Conservation (phyloP, 495 filamentous ascomycete species). For the Daldinia loculata region DNA sequence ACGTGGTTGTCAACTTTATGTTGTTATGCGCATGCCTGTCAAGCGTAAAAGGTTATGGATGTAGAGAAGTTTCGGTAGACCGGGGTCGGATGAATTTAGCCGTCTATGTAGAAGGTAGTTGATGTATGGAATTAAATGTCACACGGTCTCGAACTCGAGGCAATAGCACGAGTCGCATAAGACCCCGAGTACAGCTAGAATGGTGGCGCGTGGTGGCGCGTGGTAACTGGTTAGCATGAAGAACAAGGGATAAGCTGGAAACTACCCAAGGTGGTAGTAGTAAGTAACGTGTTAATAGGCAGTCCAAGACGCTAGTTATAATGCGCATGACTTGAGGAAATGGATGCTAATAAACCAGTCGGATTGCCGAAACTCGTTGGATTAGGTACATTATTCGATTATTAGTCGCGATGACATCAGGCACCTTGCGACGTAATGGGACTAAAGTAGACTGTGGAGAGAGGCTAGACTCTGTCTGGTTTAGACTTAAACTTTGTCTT, state of each 20-base stretch:
- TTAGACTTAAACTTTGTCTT: constrained; percentile 6
- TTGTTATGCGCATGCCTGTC: constrained; percentile 18
- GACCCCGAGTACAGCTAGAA: constrained; percentile 18
- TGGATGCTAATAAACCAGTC: constrained; percentile 11
- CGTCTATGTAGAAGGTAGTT: constrained; percentile 19
- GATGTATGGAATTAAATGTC: constrained; percentile 17
- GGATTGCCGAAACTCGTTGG: constrained; percentile 2
- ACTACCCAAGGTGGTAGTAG: constrained; percentile 1
- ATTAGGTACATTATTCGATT: neutral
- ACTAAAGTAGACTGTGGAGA: constrained; percentile 3
- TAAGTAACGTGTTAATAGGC: constrained; percentile 12
- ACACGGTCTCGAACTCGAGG: constrained; percentile 34
- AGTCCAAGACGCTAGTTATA: constrained; percentile 1
- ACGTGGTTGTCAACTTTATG: constrained; percentile 7
- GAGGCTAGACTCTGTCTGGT: constrained; percentile 12
- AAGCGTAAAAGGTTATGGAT: constrained; percentile 9
- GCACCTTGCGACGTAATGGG: constrained; percentile 18
- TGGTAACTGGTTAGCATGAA: constrained; percentile 31
- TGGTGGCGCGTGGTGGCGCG: constrained; percentile 41
- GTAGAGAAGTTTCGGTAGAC: constrained; percentile 19
- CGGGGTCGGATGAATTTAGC: constrained; percentile 33
- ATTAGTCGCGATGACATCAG: constrained; percentile 31
- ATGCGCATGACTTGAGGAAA: constrained; percentile 26
- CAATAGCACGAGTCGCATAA: constrained; percentile 25
- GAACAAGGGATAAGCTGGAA: constrained; percentile 23